Evolutionary conservation across 2,329 filamentous ascomycete species (phyloP), one percentile per base, ranked within the genome.

Genomic region (Calonectria pseudoreteaudii): DNA sequence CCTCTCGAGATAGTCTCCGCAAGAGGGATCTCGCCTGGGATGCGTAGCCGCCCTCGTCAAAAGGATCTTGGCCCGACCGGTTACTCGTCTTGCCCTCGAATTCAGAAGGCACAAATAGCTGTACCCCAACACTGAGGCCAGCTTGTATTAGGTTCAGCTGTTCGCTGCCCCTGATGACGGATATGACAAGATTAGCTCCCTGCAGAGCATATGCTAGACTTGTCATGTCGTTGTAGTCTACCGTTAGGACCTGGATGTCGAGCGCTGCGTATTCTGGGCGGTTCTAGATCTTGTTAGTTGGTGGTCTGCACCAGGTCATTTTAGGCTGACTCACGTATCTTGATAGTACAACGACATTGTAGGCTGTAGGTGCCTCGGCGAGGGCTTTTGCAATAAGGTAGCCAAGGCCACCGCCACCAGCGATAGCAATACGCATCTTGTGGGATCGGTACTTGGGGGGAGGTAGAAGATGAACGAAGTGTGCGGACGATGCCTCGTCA

Each of bases 101-200:
- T 78, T 95, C 94, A 9, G 93, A 93, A 1, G 94, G 93, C 4
- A 94, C 91, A 80, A 95, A 95, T 44, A 91, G 89, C 20, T 90
- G 88, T 2, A 95, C 93, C 23, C 90, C 87, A 23, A 89, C 90
- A 66, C 88, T 86, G 20, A 92, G 90, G 0, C 94, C 93, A 2
- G 94, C 93, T 77, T 93, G 91, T 82, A 95, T 95, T 38, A 95
- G 89, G 74, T 91, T 91, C 56, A 95, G 87, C 81, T 95, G 94
- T 36, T 92, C 87, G 23, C 84, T 85, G 5, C 93, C 93, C 2
- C 90, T 90, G 64, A 95, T 91, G 1, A 93, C 95, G 1, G 93
- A 95, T 70, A 95, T 93, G 78, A 95, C 90, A 14, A 94, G 89
- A 82, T 95, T 93, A 52, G 94, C 89, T 13, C 94, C 94, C 71